phyloP scores from a whole-genome alignment of 805 yeast genomes.

The Yarrowia osloensis region DNA sequence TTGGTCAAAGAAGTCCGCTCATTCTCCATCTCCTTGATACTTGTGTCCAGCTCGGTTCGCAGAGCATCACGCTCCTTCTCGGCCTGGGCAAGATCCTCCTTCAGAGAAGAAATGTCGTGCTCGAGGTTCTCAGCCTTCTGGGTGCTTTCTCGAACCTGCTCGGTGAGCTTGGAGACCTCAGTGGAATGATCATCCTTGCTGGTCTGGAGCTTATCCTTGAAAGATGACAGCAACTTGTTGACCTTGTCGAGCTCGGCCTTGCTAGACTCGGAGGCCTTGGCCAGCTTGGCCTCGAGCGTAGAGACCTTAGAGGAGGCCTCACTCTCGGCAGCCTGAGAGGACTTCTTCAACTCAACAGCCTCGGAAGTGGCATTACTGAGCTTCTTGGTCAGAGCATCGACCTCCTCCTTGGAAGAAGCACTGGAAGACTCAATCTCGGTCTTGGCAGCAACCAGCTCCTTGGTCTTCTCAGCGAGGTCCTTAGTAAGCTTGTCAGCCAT shows the following conservation, averaged over 20 bases:
- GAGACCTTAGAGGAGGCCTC: slow-evolving; percentile 18
- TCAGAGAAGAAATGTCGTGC: neutral
- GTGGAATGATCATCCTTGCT: slow-evolving; percentile 22
- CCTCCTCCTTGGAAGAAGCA: slow-evolving; percentile 3
- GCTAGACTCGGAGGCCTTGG: slow-evolving; percentile 10
- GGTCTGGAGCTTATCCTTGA: slow-evolving; percentile 16
- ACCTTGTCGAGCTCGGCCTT: slow-evolving; percentile 25
- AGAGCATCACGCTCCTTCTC: slow-evolving; percentile 4
- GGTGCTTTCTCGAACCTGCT: neutral
- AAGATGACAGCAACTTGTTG: slow-evolving; percentile 3
- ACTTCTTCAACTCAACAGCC: slow-evolving; percentile 13
- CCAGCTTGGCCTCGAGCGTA: neutral
- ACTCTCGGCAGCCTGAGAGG: neutral
- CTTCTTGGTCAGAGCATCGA: neutral
- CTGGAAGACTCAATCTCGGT: slow-evolving; percentile 17
- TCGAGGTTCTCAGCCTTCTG: slow-evolving; percentile 2
- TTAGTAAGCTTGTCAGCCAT: slow-evolving; percentile 29
- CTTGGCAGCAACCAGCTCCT: slow-evolving; percentile 25
- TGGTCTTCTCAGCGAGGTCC: slow-evolving; percentile 27
- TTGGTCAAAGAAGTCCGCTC: slow-evolving; percentile 24
- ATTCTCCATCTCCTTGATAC: slow-evolving; percentile 26
- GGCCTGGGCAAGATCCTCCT: slow-evolving; percentile 15
- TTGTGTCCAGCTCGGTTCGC: neutral
- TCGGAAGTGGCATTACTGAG: neutral
- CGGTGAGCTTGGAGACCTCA: slow-evolving; percentile 15